These are phyloP conservation scores for Acanthamoeba polyphaga DNA, from an alignment of 208 protist species.

Conservation along the genomic window DNA sequence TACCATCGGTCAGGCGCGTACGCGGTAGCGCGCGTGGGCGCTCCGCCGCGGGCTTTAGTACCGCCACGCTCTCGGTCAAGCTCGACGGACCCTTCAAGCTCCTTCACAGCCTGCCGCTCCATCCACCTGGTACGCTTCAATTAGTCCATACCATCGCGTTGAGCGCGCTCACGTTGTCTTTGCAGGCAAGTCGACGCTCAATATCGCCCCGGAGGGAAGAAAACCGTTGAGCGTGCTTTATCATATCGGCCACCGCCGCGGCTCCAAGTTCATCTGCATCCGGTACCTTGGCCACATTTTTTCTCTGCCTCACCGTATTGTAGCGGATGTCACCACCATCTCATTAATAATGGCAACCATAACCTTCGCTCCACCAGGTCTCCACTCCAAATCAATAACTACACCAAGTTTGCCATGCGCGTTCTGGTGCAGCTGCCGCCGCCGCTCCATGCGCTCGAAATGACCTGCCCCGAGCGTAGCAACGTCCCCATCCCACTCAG, in stretches of 20 bases:
- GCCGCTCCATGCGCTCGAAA: not conserved
- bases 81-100: constrained; percentile 13
- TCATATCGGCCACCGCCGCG: not conserved
- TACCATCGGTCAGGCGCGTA: not conserved
- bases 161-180: not conserved
- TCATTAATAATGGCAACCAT: not conserved
- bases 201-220: not conserved
- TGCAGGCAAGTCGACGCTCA: constrained; percentile 2
- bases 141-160: too few relatives aligned
- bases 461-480: not conserved
- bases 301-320: not conserved
- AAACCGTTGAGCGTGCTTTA: not conserved
- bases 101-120: not conserved
- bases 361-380: not conserved
- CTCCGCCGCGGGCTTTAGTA: not conserved
- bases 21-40: not conserved
- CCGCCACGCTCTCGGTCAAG: constrained; percentile 1
- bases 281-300: not conserved
- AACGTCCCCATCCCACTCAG: not conserved
- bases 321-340: not conserved
- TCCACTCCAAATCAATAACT: not conserved
- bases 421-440: constrained; percentile 43
- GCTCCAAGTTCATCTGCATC: constrained; percentile 31
- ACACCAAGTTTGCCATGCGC: constrained; percentile 1
- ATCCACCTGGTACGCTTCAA: not conserved